Conservation (phyloP, 2,329 filamentous ascomycete species). For the Sclerotinia subarctica region DNA sequence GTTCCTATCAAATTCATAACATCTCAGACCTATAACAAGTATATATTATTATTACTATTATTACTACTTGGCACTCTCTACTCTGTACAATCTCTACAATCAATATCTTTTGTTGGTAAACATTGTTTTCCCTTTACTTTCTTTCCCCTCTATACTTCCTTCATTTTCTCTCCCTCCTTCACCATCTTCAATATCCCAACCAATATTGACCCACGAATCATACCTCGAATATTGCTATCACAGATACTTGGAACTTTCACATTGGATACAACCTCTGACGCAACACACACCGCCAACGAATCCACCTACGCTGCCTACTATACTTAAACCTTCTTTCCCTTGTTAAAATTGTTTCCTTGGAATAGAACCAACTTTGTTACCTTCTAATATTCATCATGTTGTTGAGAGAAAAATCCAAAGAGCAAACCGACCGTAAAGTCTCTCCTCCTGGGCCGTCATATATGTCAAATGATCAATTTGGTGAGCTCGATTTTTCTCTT, state of each 20-base stretch:
- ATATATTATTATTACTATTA: slow-evolving; percentile 8
- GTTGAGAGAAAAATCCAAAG: slow-evolving; percentile 37
- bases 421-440: slow-evolving; percentile 48
- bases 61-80: background rate
- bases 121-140: background rate
- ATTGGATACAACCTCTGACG: slow-evolving; percentile 17
- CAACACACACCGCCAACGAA: slow-evolving; percentile 17
- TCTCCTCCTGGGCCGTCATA: slow-evolving; percentile 60
- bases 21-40: slow-evolving; percentile 12
- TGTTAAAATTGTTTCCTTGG: background rate
- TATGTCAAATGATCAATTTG: slow-evolving; percentile 66
- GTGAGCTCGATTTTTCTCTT: slow-evolving; percentile 42
- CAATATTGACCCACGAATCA: slow-evolving; percentile 10
- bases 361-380: background rate
- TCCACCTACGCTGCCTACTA: background rate
- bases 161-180: background rate
- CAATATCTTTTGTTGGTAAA: slow-evolving; percentile 11
- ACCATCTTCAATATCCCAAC: background rate
- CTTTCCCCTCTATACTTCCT: background rate
- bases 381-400: slow-evolving; percentile 26
- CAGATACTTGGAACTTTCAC: slow-evolving; percentile 19
- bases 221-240: background rate
- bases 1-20: background rate
- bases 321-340: slow-evolving; percentile 4
- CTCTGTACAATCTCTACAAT: background rate